These are phyloP conservation scores for Cyberlindnera mississippiensis DNA, from an alignment of 805 yeast species.

Conservation along the genomic window DNA sequence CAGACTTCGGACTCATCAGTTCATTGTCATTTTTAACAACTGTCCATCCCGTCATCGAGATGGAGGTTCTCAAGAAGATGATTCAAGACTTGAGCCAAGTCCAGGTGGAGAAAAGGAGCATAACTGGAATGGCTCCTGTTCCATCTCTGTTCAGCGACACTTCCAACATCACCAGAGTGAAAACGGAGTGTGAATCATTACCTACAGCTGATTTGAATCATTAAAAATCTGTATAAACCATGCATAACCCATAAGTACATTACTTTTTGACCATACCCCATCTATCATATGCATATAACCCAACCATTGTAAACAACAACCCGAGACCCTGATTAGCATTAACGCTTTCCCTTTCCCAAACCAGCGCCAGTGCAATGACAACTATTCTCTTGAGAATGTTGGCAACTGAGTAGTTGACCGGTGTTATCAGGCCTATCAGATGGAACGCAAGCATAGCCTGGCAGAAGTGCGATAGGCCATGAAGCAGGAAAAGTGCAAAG, in stretches of 20 bases:
- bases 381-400: slow-evolving; percentile 71
- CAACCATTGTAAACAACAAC: slow-evolving; percentile 49
- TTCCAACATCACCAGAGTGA: no score
- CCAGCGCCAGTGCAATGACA: slow-evolving; percentile 60
- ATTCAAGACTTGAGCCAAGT: no score
- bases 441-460: slow-evolving; percentile 77
- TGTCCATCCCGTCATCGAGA: no score
- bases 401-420: slow-evolving; percentile 77
- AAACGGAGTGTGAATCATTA: no score
- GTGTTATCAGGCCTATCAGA: slow-evolving; percentile 64
- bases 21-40: no score
- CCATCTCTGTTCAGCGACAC: no score
- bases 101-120: no score
- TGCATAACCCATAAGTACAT: not conserved
- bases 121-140: no score
- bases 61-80: no score
- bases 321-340: slow-evolving; percentile 49
- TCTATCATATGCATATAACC: slow-evolving; percentile 67
- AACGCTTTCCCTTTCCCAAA: slow-evolving; percentile 51
- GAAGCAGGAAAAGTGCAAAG: slow-evolving; percentile 43
- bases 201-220: no score
- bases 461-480: slow-evolving; percentile 65
- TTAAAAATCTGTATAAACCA: not conserved
- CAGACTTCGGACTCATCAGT: no score
- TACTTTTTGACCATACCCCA: slow-evolving; percentile 45